Conservation (phyloP, 768 basidiomycete genomes). For the Lenzites betulinus region DNA sequence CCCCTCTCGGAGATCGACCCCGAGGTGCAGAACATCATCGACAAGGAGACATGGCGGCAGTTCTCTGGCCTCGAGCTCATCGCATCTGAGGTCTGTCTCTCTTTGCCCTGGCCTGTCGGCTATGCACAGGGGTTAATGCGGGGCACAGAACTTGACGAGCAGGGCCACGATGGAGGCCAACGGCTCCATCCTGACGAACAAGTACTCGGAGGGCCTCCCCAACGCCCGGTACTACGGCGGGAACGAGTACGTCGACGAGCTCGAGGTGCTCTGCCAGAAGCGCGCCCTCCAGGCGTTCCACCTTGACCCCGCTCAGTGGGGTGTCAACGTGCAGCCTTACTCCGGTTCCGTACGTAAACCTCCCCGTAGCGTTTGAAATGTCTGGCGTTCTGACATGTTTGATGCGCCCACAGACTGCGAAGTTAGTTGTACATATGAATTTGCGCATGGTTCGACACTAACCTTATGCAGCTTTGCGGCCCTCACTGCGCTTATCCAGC, state of each 20-base stretch:
- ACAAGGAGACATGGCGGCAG: conserved; percentile 99
- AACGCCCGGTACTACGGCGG: conserved; percentile 96
- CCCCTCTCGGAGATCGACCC: conserved; percentile 91
- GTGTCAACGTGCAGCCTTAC: conserved; percentile 99
- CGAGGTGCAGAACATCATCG: conserved; percentile 95
- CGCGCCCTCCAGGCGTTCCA: conserved; percentile 96
- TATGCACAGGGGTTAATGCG: not conserved
- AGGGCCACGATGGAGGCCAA: conserved; percentile 97
- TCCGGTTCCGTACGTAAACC: conserved; percentile 74
- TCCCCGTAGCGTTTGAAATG: not conserved
- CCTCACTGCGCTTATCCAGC: conserved; percentile 92
- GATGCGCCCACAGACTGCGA: conserved; percentile 65
- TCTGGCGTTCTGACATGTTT: not conserved
- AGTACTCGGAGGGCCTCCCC: conserved; percentile 99
- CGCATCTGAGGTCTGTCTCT: conserved; percentile 82
- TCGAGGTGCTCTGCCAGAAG: conserved; percentile 92
- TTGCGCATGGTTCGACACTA: conserved; percentile 1
- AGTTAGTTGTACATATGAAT: conserved; percentile 49
- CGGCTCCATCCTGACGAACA: conserved; percentile 98
- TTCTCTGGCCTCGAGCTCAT: conserved; percentile 98
- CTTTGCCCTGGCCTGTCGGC: not conserved
- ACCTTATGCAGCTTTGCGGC: conserved; percentile 79
- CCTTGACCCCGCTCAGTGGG: conserved; percentile 92
- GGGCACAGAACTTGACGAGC: conserved; percentile 87
- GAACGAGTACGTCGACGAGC: conserved; percentile 97